Percentiles rank a stretch among this genome's conserved stretches.
These are phyloP conservation scores for Lactifluus rugatus DNA, from an alignment of 768 basidiomycete genomes.

Conservation along the genomic window DNA sequence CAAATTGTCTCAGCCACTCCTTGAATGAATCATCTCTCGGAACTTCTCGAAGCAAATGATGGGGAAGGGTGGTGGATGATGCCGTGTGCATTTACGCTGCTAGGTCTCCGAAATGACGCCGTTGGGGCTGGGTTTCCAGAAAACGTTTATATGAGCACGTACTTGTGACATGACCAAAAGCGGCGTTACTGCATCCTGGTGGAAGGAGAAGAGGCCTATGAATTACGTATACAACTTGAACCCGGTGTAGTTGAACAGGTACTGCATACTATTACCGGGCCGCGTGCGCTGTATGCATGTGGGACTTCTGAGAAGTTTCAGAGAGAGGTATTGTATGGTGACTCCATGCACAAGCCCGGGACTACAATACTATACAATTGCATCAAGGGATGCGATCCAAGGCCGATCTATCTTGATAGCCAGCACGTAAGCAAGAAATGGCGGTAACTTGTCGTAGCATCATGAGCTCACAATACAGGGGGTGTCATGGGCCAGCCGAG, in stretches of 20 bases:
- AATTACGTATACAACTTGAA: background rate
- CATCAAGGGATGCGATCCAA: background rate
- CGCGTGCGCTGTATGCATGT: background rate
- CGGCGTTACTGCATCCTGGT: background rate
- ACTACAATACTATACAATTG: background rate
- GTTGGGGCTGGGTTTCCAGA: background rate
- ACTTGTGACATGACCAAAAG: background rate
- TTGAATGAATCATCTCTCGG: background rate
- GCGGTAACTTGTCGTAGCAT: background rate
- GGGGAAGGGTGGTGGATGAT: background rate
- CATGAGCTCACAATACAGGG: background rate
- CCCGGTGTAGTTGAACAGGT: background rate
- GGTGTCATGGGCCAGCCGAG: background rate
- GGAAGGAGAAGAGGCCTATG: background rate
- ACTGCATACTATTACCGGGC: background rate
- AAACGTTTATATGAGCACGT: background rate
- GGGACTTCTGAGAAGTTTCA: background rate
- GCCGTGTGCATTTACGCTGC: background rate
- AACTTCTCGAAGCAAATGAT: background rate
- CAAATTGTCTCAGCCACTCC: no score
- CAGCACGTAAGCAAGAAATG: background rate
- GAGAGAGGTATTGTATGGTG: background rate
- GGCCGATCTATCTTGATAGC: background rate
- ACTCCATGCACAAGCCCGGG: background rate
- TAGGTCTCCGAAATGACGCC: background rate